Conservation (phyloP, 805 yeast genomes). For the Tetrapisispora fleetii region DNA sequence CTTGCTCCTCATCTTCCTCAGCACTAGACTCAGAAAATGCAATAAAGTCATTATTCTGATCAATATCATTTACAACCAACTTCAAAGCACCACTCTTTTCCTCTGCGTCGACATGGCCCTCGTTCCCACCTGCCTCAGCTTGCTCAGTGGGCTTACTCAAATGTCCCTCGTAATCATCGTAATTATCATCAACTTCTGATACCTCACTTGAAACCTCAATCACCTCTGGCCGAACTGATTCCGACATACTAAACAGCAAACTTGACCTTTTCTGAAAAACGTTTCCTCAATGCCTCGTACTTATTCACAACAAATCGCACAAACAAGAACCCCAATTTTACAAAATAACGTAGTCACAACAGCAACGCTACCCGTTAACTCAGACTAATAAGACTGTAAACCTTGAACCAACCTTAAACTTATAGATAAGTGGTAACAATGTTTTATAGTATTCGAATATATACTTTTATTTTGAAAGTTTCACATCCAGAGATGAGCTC, state of each 20-base stretch:
- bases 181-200: slow-evolving; percentile 4
- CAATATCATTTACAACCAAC: slow-evolving; percentile 21
- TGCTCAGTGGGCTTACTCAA: slow-evolving; percentile 10
- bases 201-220: neutral
- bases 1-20: slow-evolving; percentile 15
- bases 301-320: no score
- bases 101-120: neutral
- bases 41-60: slow-evolving; percentile 35
- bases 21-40: slow-evolving; percentile 30
- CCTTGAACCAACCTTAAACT: no score
- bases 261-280: no score
- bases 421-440: no score
- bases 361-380: no score
- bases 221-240: neutral
- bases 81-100: slow-evolving; percentile 2
- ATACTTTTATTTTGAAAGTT: neutral
- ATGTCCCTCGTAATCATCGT: slow-evolving; percentile 23
- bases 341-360: no score
- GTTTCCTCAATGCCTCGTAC: no score
- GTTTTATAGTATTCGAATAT: neutral
- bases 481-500: no score
- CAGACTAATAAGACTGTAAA: no score
- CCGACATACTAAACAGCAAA: neutral
- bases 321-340: no score
- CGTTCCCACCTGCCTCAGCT: neutral